phyloP scores from a whole-genome alignment of 2,329 filamentous ascomycete genomes.

The Penicillium sp. region DNA sequence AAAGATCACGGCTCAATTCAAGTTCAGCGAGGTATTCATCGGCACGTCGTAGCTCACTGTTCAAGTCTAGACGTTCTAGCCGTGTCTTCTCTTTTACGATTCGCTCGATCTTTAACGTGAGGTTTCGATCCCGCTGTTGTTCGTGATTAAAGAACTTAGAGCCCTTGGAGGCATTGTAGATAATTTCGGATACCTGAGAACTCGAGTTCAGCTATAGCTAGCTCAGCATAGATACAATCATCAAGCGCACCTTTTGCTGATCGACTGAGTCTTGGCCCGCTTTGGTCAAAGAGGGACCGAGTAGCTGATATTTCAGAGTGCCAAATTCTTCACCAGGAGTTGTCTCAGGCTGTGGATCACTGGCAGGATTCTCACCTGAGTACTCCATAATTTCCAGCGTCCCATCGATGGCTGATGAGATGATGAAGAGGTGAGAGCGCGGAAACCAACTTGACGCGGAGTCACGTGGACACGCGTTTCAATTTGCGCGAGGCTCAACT shows the following conservation, averaged over 20 bases:
- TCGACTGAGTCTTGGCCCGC: conserved; percentile 92
- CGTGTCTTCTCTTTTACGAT: conserved; percentile 72
- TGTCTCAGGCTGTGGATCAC: conserved; percentile 1
- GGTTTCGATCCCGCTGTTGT: conserved; percentile 72
- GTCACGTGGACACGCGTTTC: conserved; percentile 38
- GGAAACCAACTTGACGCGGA: conserved; percentile 20
- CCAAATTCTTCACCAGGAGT: conserved; percentile 40
- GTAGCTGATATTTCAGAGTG: conserved; percentile 82
- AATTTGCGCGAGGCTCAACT: conserved; percentile 11
- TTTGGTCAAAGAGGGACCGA: conserved; percentile 90
- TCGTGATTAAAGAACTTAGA: conserved; percentile 96
- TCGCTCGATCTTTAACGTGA: conserved; percentile 80
- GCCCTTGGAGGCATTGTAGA: conserved; percentile 94
- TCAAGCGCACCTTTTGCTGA: conserved; percentile 66
- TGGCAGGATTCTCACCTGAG: conserved; percentile 14
- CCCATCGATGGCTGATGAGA: conserved; percentile 7
- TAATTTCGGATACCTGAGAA: conserved; percentile 79
- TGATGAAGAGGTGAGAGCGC: conserved; percentile 6
- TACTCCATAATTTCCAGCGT: conserved; percentile 20
- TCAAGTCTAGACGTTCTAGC: conserved; percentile 73
- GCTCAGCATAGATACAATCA: background rate
- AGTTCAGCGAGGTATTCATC: conserved; percentile 79
- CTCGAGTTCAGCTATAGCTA: conserved; percentile 4
- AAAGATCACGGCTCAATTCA: conserved; percentile 74
- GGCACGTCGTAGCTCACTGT: conserved; percentile 68